A percentile compares a stretch with the other conserved stretches of the same genome.
These are phyloP conservation scores for Leonotis leonurus DNA, from an alignment of 257 asterid genomes.

Conservation along the genomic window DNA sequence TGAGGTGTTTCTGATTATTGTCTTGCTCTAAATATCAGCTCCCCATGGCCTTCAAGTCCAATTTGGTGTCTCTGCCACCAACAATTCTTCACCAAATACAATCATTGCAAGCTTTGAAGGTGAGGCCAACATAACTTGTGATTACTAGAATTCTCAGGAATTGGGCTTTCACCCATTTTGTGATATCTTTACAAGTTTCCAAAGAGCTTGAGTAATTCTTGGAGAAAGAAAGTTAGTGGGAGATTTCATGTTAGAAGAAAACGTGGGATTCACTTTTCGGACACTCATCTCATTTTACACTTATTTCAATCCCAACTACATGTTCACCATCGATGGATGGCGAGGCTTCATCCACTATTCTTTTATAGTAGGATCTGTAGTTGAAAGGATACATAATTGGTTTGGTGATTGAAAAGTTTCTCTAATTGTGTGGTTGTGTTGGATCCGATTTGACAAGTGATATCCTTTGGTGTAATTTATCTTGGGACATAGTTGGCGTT, in stretches of 20 bases:
- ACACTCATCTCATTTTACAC: background rate
- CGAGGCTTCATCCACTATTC: background rate
- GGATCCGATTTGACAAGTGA: constrained; percentile 8
- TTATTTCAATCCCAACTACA: background rate
- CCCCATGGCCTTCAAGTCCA: background rate
- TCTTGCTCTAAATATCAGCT: constrained; percentile 2
- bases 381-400: background rate
- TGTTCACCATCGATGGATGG: constrained; percentile 7
- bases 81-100: background rate
- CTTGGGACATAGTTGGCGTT: background rate
- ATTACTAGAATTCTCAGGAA: background rate
- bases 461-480: background rate
- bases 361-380: background rate
- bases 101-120: background rate
- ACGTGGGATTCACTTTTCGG: constrained; percentile 4
- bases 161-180: background rate
- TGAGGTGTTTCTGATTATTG: background rate
- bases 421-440: constrained; percentile 6
- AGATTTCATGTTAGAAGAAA: background rate
- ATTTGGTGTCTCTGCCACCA: background rate
- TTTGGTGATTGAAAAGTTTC: background rate
- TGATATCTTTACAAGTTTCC: background rate
- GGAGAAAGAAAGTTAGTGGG: constrained; percentile 12
- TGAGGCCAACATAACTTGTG: background rate
- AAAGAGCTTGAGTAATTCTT: constrained; percentile 10